phyloP scores from a whole-genome alignment of 1,284 basidiomycete species.

The Cryptococcus jaspeensis region DNA sequence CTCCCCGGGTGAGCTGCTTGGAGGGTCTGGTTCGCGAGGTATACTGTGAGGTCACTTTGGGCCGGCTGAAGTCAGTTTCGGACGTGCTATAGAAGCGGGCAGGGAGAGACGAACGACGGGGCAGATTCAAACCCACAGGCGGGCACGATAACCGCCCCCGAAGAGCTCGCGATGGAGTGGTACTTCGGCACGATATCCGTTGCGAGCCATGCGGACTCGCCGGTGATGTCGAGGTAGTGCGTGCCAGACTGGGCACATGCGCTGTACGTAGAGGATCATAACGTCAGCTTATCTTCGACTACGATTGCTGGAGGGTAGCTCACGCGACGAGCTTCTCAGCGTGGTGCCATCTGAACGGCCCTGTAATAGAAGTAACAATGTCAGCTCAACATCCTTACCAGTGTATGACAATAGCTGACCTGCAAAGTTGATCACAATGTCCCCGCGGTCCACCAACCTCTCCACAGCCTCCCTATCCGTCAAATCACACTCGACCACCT shows the following conservation, averaged over 20 bases:
- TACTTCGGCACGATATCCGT: constrained; percentile 59
- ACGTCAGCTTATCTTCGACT: constrained; percentile 5
- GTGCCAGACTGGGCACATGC: constrained; percentile 59
- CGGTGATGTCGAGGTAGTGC: constrained; percentile 66
- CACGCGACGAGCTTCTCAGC: constrained; percentile 37
- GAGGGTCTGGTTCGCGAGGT: constrained; percentile 57
- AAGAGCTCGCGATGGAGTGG: constrained; percentile 66
- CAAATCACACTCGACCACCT: constrained; percentile 29
- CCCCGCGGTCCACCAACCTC: constrained; percentile 25
- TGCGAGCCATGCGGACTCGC: constrained; percentile 59
- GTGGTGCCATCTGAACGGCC: constrained; percentile 39
- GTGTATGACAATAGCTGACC: constrained; percentile 27
- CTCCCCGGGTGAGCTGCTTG: constrained; percentile 52
- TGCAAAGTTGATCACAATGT: constrained; percentile 44
- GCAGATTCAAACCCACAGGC: constrained; percentile 70
- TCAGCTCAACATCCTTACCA: not conserved
- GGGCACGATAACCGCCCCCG: constrained; percentile 66
- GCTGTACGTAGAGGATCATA: constrained; percentile 40
- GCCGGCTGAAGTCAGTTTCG: not conserved
- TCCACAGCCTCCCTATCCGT: constrained; percentile 31
- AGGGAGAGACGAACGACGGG: constrained; percentile 56
- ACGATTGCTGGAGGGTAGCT: not conserved
- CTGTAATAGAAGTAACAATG: too few relatives aligned
- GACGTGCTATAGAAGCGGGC: too few relatives aligned
- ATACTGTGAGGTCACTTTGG: constrained; percentile 59